Base-by-base conservation (phyloP, 2,329 filamentous ascomycete genomes). In the Tolypocladium tropicale region DNA sequence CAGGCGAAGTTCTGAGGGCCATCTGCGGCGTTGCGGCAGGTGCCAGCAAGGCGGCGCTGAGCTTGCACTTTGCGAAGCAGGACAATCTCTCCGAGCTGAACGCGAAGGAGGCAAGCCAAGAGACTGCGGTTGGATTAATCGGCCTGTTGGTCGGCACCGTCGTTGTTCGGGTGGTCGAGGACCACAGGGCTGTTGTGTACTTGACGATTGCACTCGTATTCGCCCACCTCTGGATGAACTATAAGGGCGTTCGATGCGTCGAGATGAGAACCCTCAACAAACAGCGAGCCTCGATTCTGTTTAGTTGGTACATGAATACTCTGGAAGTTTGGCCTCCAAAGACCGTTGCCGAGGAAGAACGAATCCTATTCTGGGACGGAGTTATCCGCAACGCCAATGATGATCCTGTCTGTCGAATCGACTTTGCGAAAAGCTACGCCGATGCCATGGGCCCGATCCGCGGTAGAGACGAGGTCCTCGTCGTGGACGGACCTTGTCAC, bases 81-180 rank as follows among this genome's bases (percentile, higher is more conserved):
- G 89, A 90, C 39, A 97, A 96, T 69, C 74, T 97, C 49, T 93
- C 90, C 2, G 93, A 97, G 70, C 78, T 99, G 56, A 97, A 96
- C 72, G 92, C 93, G 56, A 85, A 96, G 80, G 93, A 97, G 68
- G 91, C 91, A 14, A 95, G 89, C 61, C 94, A 97, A 73, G 94
- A 97, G 72, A 97, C 93, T 0, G 84, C 96, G 23, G 89, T 99
- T 56, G 93, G 90, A 2, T 77, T 97, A 30, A 59, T 96, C 36
- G 94, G 94, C 2, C 91, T 97, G 82, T 78, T 96, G 53, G 83
- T 81, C 16, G 94, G 94, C 1, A 94, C 86, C 52, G 58, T 95
- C 2, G 84, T 96, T 16, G 89, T 97, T 21, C 87, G 88, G 36
- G 76, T 82, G 60, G 83, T 96, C 25, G 82, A 88, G 53, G 83